phyloP scores from a whole-genome alignment of 306 rosid genomes.

The Cucumis hystrix region DNA sequence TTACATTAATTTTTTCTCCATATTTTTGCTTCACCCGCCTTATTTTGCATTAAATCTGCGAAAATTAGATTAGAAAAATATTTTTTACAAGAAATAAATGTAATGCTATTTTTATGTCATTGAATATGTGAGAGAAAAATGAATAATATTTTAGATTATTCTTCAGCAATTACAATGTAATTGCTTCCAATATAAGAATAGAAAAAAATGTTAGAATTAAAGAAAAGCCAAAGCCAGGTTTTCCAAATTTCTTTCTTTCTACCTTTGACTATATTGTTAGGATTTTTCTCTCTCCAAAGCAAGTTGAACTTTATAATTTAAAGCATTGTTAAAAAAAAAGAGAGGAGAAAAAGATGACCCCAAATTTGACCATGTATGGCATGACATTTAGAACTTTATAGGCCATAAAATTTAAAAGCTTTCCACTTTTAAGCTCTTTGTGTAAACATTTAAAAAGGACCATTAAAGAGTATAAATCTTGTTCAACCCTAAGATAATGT shows the following conservation, averaged over 20 bases:
- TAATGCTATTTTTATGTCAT: not conserved
- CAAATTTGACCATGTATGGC: conserved; percentile 25
- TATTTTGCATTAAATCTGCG: conserved; percentile 23
- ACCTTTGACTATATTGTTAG: not conserved
- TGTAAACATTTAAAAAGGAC: too few relatives aligned
- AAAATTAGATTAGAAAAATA: conserved; percentile 2
- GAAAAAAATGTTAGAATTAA: not conserved
- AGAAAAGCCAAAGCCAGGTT: conserved; percentile 1
- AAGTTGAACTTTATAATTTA: conserved; percentile 17
- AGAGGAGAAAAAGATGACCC: conserved; percentile 22
- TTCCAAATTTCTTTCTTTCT: conserved; percentile 29
- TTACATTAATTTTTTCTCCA: conserved; percentile 8
- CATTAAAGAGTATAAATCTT: too few relatives aligned
- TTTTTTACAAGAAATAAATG: not conserved
- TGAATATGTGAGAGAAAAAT: not conserved
- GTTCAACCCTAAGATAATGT: too few relatives aligned
- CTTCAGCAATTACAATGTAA: not conserved
- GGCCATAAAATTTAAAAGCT: too few relatives aligned
- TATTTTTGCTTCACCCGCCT: conserved; percentile 1
- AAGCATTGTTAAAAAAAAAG: conserved; percentile 10
- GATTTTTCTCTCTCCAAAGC: conserved; percentile 18
- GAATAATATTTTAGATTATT: not conserved
- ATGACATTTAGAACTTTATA: not conserved
- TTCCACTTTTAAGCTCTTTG: too few relatives aligned
- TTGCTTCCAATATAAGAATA: not conserved